Evolutionary conservation across 768 basidiomycete genomes (phyloP).

Genomic region (Leucosporidium scottii): DNA sequence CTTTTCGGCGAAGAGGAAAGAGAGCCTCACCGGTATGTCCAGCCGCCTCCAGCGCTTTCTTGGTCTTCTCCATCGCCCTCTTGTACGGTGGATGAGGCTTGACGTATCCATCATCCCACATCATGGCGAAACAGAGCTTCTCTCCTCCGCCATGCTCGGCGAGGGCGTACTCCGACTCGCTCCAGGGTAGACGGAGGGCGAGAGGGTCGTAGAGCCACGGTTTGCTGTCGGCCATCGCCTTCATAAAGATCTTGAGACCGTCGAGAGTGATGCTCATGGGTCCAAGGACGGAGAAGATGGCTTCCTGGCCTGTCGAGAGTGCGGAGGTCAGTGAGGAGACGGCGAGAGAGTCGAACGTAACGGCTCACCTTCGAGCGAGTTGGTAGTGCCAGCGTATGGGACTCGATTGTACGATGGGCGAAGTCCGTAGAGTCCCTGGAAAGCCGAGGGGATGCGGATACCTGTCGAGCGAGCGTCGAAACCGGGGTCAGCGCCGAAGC

Average conservation of each 20-base stretch:
- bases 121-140: conserved; percentile 52
- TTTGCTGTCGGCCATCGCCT: conserved; percentile 54
- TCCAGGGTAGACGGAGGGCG: conserved; percentile 56
- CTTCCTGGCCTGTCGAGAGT: conserved; percentile 53
- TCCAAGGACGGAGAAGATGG: conserved; percentile 64
- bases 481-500: background rate
- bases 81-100: conserved; percentile 59
- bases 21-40: conserved; percentile 48
- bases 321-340: background rate
- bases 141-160: conserved; percentile 53
- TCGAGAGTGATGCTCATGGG: conserved; percentile 57
- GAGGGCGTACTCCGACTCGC: conserved; percentile 55
- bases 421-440: conserved; percentile 65
- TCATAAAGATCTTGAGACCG: conserved; percentile 61
- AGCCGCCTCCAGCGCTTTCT: conserved; percentile 53
- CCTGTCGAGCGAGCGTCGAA: conserved; percentile 36
- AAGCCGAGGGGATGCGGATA: conserved; percentile 60
- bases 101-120: conserved; percentile 59
- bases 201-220: conserved; percentile 66
- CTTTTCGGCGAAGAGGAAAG: no score
- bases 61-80: conserved; percentile 55
- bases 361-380: conserved; percentile 51
- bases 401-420: conserved; percentile 63
- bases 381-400: conserved; percentile 60
- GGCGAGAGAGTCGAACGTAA: background rate